Base-by-base conservation (phyloP, 257 asterid genomes). In the Solanum stenotomum region DNA sequence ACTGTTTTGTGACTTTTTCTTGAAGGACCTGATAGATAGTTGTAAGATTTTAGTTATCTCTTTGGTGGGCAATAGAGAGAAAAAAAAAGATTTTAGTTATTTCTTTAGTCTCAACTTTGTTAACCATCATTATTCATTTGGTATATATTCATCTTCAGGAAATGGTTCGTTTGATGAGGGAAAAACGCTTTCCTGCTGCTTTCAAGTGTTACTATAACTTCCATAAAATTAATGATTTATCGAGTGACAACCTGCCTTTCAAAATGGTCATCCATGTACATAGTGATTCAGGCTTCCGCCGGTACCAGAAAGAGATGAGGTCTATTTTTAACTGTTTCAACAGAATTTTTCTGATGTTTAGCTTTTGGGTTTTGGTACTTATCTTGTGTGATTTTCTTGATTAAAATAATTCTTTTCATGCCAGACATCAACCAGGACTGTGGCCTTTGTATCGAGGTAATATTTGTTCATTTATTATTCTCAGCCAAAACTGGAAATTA, bases 401-500 rank as follows among this genome's bases (percentile, higher is more conserved):
- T 49, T 82, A 29, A 49, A 16, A 6, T 9, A 49, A 46, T 82
- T 82, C 85, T 82, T 82, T 38, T 82, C 70, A 78, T 92, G 91
- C 91, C 98, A 96, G 98, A 98, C 37, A 83, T 86, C 93, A 93
- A 61, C 98, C 98, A 42, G 96, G 93, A 87, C 86, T 97, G 88
- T 97, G 99, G 99, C 99, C 99, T 46, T 95, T 97, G 72, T 97
- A 96, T 94, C 96, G 99, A 95, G 99, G 98, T 97, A 92, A 85
- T 87, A 71, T 61, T 88, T 33, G 85, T 52, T 72, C 67, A 56
- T 82, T 63, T 74, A 8, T 67, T 49, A 6, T 31, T 68, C 63
- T 61, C 70, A 49, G 67, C 70, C 44, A 81, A 49, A 81, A 81
- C 29, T 18, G 42, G 31, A 49, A 82, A 38, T 49, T 29, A 49